A percentile compares a stretch with the other conserved stretches of the same genome.
These are phyloP conservation scores for Cystobasidium onofrii DNA, from an alignment of 768 basidiomycete genomes.

Conservation along the genomic window DNA sequence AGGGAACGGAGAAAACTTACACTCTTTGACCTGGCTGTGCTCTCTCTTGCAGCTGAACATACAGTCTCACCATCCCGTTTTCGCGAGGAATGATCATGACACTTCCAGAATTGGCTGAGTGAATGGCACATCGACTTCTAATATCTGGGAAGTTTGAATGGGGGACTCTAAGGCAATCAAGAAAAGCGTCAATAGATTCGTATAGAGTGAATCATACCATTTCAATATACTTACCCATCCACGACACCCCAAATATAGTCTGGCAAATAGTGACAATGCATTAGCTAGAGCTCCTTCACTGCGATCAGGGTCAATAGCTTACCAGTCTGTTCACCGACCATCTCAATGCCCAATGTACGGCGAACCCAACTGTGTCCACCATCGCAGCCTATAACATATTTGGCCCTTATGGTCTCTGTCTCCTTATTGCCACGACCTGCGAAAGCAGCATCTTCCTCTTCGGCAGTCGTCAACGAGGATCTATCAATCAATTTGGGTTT, in stretches of 20 bases:
- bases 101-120: conserved; percentile 54
- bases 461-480: conserved; percentile 35
- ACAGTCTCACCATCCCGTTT: conserved; percentile 55
- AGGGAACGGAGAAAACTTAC: conserved; percentile 48
- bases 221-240: neutral
- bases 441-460: conserved; percentile 39
- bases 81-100: conserved; percentile 65
- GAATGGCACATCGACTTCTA: conserved; percentile 58
- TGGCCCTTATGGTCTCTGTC: conserved; percentile 17
- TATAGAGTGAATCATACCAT: neutral
- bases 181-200: too few relatives aligned
- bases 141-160: conserved; percentile 73
- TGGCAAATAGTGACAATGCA: conserved; percentile 16
- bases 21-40: conserved; percentile 38
- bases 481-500: neutral
- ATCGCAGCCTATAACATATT: conserved; percentile 66
- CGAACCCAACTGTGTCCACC: conserved; percentile 52
- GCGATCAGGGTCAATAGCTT: conserved; percentile 48
- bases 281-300: too few relatives aligned
- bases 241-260: conserved; percentile 65
- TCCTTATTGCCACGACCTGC: conserved; percentile 7
- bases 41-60: conserved; percentile 59
- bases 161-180: conserved; percentile 53
- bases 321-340: conserved; percentile 59
- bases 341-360: conserved; percentile 56